Evolutionary conservation across 2,329 filamentous ascomycete genomes (phyloP).

Genomic region (Periconia sp.): DNA sequence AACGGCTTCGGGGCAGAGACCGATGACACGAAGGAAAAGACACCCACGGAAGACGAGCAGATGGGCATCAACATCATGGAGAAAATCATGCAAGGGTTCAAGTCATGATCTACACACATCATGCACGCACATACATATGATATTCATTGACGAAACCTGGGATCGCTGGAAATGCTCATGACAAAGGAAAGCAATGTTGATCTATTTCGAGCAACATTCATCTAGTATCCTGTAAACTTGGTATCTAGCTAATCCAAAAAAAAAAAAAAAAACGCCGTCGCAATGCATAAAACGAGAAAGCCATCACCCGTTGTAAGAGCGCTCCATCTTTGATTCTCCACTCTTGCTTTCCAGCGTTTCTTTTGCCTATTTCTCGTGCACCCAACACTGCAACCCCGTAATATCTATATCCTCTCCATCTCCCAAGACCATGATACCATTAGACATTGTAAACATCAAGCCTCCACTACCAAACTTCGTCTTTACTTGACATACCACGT

Average conservation of each 20-base stretch:
- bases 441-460: conserved; percentile 12
- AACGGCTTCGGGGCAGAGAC: conserved; percentile 16
- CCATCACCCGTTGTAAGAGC: too few relatives aligned
- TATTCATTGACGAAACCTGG: too few relatives aligned
- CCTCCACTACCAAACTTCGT: conserved; percentile 12
- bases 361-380: conserved; percentile 5
- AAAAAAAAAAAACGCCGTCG: conserved; percentile 7
- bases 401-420: conserved; percentile 18
- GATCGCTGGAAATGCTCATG: too few relatives aligned
- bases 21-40: conserved; percentile 12
- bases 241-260: neutral
- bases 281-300: conserved; percentile 11
- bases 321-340: neutral
- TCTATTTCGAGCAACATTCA: too few relatives aligned
- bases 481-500: conserved; percentile 20
- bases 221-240: neutral
- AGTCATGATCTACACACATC: conserved; percentile 2
- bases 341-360: neutral
- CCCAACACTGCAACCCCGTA: conserved; percentile 18
- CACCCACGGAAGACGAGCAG: conserved; percentile 32
- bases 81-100: conserved; percentile 39
- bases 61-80: conserved; percentile 41
- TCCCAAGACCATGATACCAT: conserved; percentile 14
- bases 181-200: too few relatives aligned
- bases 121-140: neutral